Conservation (phyloP, 305 asterid genomes). For the Nicotiana rustica region DNA sequence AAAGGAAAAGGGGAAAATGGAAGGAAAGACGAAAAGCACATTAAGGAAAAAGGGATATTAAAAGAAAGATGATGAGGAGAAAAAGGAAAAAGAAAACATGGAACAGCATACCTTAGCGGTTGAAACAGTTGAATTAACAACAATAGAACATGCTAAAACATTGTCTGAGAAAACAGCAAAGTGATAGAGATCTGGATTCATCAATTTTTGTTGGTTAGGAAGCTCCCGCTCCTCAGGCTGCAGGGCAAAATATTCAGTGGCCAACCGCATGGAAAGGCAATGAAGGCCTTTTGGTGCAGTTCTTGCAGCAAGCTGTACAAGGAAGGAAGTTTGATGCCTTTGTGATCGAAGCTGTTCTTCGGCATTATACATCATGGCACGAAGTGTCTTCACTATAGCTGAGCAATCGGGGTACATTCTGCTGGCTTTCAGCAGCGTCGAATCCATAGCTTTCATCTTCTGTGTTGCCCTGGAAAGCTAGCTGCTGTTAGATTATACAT, state of each 20-base stretch:
- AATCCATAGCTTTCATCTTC: conserved; percentile 92
- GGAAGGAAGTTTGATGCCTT: conserved; percentile 73
- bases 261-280: conserved; percentile 89
- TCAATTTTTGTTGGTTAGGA: conserved; percentile 64
- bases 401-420: conserved; percentile 83
- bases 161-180: conserved; percentile 91
- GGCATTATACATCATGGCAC: conserved; percentile 82
- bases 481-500: conserved; percentile 37
- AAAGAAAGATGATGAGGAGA: neutral
- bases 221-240: conserved; percentile 62
- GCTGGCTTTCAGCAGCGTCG: conserved; percentile 73
- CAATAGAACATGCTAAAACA: conserved; percentile 88
- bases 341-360: conserved; percentile 82
- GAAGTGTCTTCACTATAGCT: conserved; percentile 81
- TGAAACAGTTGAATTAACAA: conserved; percentile 83
- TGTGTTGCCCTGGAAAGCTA: conserved; percentile 74
- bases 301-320: conserved; percentile 82
- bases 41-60: neutral
- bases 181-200: conserved; percentile 72
- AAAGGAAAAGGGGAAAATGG: neutral
- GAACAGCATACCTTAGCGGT: conserved; percentile 62
- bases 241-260: conserved; percentile 78
- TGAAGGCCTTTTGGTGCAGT: conserved; percentile 90
- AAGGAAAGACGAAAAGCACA: neutral
- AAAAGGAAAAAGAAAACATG: neutral